phyloP scores from a whole-genome alignment of 2,329 filamentous ascomycete species.

The Bimuria novae-zelandiae region DNA sequence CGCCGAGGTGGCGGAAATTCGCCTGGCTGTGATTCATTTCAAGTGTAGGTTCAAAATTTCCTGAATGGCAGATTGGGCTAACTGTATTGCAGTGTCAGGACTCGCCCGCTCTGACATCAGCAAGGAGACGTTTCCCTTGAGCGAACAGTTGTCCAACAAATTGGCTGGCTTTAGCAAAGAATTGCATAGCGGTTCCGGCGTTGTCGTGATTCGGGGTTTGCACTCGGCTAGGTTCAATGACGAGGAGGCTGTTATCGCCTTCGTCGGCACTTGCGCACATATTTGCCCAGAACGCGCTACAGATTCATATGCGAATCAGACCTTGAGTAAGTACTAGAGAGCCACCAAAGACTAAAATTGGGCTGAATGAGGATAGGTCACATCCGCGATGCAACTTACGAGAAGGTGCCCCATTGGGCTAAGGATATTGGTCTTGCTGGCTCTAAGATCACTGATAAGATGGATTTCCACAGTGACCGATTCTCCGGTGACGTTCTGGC shows the following conservation, averaged over 20 bases:
- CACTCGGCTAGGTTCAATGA: constrained; percentile 40
- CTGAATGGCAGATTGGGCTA: not conserved
- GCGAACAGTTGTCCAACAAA: constrained; percentile 27
- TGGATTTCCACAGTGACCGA: constrained; percentile 46
- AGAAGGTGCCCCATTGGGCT: constrained; percentile 37
- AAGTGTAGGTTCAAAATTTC: constrained; percentile 27
- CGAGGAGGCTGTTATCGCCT: constrained; percentile 44
- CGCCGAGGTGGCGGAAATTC: constrained; percentile 34
- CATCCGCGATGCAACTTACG: constrained; percentile 43
- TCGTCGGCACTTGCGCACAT: constrained; percentile 39
- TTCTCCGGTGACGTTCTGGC: constrained; percentile 45
- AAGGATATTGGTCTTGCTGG: constrained; percentile 43
- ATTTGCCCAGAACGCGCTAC: constrained; percentile 39
- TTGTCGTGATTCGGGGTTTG: constrained; percentile 40
- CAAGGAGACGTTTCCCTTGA: constrained; percentile 32
- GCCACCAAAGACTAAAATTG: no score
- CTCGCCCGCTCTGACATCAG: constrained; percentile 26
- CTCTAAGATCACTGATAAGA: constrained; percentile 42
- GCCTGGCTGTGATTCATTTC: constrained; percentile 40
- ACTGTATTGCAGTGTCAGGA: constrained; percentile 21
- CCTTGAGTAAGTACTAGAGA: constrained; percentile 35
- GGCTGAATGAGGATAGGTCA: constrained; percentile 25
- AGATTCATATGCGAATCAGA: constrained; percentile 46
- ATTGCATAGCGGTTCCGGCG: constrained; percentile 35
- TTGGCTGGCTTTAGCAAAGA: constrained; percentile 32